Evolutionary conservation across 1,139 yeast genomes (phyloP), one percentile per base, ranked within the genome.

Genomic region (Nakaseomyces sp.): DNA sequence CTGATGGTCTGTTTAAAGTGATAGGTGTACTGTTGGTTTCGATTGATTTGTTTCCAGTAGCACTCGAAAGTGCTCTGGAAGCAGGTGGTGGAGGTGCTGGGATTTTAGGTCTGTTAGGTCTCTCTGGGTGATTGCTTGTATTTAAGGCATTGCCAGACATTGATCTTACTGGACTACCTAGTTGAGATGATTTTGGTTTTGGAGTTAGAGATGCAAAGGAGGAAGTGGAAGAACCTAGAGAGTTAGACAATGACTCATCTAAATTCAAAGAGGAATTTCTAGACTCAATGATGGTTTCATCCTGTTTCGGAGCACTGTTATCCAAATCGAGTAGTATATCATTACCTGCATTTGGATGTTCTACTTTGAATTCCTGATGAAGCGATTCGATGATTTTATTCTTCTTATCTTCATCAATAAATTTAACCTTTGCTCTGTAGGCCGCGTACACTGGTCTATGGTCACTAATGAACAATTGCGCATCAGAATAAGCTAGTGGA

Each of bases 391-490:
- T 68, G 43, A 81, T 64, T 26, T 67, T 66, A 43, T 70, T 67
- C 56, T 77, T 81, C 37, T 69, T 63, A 2, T 63, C 64, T 43
- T 79, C 79, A 60, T 87, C 81, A 30, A 87, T 71, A 45, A 82
- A 73, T 53, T 77, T 78, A 31, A 83, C 83, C 38, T 66, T 71
- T 16, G 85, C 74, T 36, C 70, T 64, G 57, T 80, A 87, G 1
- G 86, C 75, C 2, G 93, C 88, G 59, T 75, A 81, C 2, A 91
- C 96, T 0, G 98, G 97, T 50, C 85, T 82, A 61, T 91, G 98
- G 57, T 91, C 99, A 47, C 96, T 87, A 28, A 79, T 69, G 33
- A 67, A 63, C 10, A 86, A 64, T 63, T 72, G 72, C 1, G 76
- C 73, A 29, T 79, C 73, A 46, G 76, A 73, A 57, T 84, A 84